phyloP scores from a whole-genome alignment of 768 basidiomycete genomes.

The Boletus sp. region DNA sequence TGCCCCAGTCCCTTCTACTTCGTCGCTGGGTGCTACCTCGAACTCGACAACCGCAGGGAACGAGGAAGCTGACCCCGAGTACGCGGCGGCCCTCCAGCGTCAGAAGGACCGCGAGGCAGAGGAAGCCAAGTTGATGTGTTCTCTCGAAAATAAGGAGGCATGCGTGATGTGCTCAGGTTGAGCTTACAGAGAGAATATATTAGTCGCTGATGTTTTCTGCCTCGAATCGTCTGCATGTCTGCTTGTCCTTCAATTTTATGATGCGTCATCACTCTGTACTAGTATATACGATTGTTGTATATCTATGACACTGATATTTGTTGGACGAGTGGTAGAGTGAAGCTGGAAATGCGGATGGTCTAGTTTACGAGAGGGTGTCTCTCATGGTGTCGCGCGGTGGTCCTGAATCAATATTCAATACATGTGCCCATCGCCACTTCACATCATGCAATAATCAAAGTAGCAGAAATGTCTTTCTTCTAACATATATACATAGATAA shows the following conservation, averaged over 20 bases:
- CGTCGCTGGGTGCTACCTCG: slow-evolving; percentile 14
- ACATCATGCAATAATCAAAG: not conserved
- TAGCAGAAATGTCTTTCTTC: not conserved
- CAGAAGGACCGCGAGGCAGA: slow-evolving; percentile 73
- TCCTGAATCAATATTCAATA: not conserved
- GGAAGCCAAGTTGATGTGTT: slow-evolving; percentile 78
- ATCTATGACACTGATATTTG: not conserved
- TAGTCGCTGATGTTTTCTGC: not conserved
- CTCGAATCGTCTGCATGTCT: slow-evolving; percentile 6
- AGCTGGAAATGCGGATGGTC: not conserved
- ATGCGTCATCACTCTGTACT: slow-evolving; percentile 8
- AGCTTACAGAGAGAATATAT: slow-evolving; percentile 12
- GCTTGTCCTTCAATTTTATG: not conserved
- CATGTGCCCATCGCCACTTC: not conserved
- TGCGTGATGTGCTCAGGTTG: slow-evolving; percentile 90
- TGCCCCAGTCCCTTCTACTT: slow-evolving; percentile 25
- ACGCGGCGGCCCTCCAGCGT: slow-evolving; percentile 70
- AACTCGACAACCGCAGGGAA: slow-evolving; percentile 28
- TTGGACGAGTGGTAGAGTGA: not conserved
- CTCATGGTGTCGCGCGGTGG: too few species aligned
- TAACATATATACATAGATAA: slow-evolving; percentile 4
- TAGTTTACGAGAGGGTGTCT: not conserved
- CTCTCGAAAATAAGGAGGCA: slow-evolving; percentile 90
- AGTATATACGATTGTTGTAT: slow-evolving; percentile 18
- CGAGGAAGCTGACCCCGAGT: slow-evolving; percentile 58